A percentile compares a stretch with the other conserved stretches of the same genome.
Evolutionary conservation across 139 green algal genomes (phyloP).

Genomic region (Chlorella sp.): DNA sequence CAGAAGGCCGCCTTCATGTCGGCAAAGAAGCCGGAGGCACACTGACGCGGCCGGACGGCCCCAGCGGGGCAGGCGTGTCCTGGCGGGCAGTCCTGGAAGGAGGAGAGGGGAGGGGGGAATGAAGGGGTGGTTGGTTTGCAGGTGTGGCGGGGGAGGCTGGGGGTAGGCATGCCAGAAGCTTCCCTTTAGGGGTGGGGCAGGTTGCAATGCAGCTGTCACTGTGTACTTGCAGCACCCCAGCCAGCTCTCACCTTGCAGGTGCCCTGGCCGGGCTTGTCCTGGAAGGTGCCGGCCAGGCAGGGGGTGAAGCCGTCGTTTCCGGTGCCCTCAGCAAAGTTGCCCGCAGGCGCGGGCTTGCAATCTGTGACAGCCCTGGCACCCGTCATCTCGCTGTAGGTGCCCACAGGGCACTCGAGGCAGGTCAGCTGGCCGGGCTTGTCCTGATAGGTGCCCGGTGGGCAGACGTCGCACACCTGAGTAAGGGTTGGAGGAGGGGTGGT

Average conservation of each 20-base stretch:
- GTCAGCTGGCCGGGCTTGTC: background rate
- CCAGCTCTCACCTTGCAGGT: background rate
- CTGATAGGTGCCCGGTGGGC: slow-evolving; percentile 1
- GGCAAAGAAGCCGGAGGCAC: background rate
- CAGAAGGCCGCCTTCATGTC: background rate
- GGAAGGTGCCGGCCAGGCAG: background rate
- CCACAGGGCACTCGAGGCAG: background rate
- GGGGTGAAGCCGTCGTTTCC: slow-evolving; percentile 13
- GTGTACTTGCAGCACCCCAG: too few species aligned
- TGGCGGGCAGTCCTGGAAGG: background rate
- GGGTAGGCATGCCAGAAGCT: too few species aligned
- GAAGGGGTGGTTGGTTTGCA: too few species aligned
- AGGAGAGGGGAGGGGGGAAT: too few species aligned
- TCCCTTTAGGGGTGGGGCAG: too few species aligned
- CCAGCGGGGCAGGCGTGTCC: background rate
- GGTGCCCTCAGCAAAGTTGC: slow-evolving; percentile 15
- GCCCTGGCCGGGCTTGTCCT: background rate
- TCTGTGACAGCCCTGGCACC: background rate
- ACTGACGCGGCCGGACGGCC: background rate
- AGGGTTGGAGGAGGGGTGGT: too few species aligned
- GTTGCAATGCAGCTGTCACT: too few species aligned
- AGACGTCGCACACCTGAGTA: background rate
- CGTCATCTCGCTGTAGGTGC: slow-evolving; percentile 14
- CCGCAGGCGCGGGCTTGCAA: background rate
- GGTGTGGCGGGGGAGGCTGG: too few species aligned